Evolutionary conservation across 805 yeast species (phyloP).

Genomic region (Limtongia smithiae): DNA sequence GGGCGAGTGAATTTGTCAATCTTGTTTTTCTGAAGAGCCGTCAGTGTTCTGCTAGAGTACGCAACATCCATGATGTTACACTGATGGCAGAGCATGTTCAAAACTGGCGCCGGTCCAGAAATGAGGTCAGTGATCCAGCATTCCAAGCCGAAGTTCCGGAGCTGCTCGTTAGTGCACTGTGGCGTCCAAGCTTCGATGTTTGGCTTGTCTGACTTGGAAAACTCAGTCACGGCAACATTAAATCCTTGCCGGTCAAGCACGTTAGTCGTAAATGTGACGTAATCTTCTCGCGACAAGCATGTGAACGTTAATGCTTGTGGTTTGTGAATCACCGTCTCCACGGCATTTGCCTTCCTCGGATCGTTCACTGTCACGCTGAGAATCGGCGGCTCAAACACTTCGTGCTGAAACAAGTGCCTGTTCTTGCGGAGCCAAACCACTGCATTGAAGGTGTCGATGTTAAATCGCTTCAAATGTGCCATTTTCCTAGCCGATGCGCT

Average conservation of each 20-base stretch:
- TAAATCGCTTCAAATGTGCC: conserved; percentile 21
- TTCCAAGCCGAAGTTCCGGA: conserved; percentile 64
- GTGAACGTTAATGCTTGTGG: conserved; percentile 62
- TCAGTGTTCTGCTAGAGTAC: conserved; percentile 49
- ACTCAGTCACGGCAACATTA: conserved; percentile 53
- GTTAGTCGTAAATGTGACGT: conserved; percentile 43
- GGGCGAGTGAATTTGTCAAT: conserved; percentile 39
- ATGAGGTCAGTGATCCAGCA: conserved; percentile 72
- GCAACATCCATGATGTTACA: conserved; percentile 58
- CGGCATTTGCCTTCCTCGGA: conserved; percentile 47
- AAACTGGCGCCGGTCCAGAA: conserved; percentile 66
- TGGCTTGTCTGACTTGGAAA: conserved; percentile 33
- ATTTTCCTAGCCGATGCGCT: conserved; percentile 6
- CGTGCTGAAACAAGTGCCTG: conserved; percentile 39
- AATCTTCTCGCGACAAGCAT: conserved; percentile 52
- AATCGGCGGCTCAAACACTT: conserved; percentile 71
- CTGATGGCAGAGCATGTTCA: conserved; percentile 61
- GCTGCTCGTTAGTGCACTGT: conserved; percentile 34
- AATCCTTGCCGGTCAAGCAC: conserved; percentile 42
- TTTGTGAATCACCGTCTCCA: conserved; percentile 56
- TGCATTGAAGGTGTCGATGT: conserved; percentile 41
- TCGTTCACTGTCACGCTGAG: conserved; percentile 57
- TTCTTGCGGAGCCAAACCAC: conserved; percentile 45
- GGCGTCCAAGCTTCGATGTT: conserved; percentile 27
- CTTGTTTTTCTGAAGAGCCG: conserved; percentile 39